These are phyloP conservation scores for Pleomassaria siparia DNA, from an alignment of 2,329 filamentous ascomycete genomes.

Conservation along the genomic window DNA sequence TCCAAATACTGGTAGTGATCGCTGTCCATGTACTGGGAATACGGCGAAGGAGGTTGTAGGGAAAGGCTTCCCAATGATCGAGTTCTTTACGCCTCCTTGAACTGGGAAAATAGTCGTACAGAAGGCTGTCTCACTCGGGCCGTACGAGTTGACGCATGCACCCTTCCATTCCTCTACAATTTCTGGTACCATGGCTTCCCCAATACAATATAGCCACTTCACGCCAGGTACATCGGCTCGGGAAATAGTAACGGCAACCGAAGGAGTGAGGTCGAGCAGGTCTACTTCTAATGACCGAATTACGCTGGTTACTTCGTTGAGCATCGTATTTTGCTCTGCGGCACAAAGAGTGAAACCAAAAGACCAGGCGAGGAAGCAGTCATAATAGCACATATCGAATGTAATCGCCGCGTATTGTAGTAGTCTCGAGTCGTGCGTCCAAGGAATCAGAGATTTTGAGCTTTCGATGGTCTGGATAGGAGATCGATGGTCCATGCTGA, in stretches of 20 bases:
- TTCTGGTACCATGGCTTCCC: constrained; percentile 46
- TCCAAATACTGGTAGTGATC: constrained; percentile 41
- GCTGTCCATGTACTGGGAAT: constrained; percentile 30
- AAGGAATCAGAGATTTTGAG: constrained; percentile 43
- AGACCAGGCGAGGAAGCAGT: constrained; percentile 50
- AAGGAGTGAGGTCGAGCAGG: constrained; percentile 48
- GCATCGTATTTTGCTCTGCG: constrained; percentile 40
- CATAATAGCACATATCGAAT: constrained; percentile 52
- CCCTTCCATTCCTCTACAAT: constrained; percentile 43
- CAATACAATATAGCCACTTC: constrained; percentile 49
- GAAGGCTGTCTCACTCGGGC: constrained; percentile 48
- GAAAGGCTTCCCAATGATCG: constrained; percentile 48
- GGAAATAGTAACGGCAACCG: constrained; percentile 41
- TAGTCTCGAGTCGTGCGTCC: constrained; percentile 40
- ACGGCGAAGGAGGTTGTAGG: constrained; percentile 44
- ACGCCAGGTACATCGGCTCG: constrained; percentile 38
- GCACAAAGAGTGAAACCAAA: constrained; percentile 48
- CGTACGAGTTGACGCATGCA: constrained; percentile 49
- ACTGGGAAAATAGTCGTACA: constrained; percentile 47
- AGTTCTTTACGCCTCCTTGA: constrained; percentile 29
- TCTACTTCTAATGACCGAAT: constrained; percentile 41
- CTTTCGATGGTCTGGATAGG: constrained; percentile 46
- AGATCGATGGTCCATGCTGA: constrained; percentile 45
- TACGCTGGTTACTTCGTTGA: constrained; percentile 39
- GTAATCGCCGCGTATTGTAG: constrained; percentile 48